Evolutionary conservation across 176 grass and related monocot species (phyloP).

Genomic region (Oryza brachyantha): DNA sequence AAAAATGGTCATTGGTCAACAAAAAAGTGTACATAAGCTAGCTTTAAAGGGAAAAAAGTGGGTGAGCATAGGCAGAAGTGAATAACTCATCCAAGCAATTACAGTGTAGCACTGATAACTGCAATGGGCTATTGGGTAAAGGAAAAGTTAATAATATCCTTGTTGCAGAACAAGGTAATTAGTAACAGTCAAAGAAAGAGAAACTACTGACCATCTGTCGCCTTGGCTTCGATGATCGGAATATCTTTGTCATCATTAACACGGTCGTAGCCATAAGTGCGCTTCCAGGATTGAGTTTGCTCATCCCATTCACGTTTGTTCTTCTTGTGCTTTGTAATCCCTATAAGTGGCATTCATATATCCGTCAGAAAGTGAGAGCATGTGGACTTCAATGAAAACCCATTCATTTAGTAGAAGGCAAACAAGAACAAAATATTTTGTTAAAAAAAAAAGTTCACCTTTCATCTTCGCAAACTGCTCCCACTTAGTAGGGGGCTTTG

Average conservation of each 20-base stretch:
- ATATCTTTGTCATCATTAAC: slow-evolving; percentile 88
- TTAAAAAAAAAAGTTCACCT: slow-evolving; percentile 32
- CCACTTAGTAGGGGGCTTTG: slow-evolving; percentile 90
- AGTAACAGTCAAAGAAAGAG: slow-evolving; percentile 5
- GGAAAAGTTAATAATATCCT: background rate
- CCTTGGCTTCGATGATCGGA: slow-evolving; percentile 80
- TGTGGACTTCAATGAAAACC: background rate
- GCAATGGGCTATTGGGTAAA: background rate
- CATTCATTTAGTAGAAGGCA: background rate
- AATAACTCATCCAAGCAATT: background rate
- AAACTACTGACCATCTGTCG: slow-evolving; percentile 56
- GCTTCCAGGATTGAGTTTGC: slow-evolving; percentile 79
- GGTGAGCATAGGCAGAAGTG: background rate
- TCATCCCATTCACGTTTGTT: slow-evolving; percentile 87
- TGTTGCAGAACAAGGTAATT: background rate
- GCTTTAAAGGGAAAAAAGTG: background rate
- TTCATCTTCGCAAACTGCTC: slow-evolving; percentile 77
- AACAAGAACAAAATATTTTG: background rate
- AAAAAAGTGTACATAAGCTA: background rate
- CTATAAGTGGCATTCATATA: slow-evolving; percentile 17
- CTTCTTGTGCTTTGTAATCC: slow-evolving; percentile 74
- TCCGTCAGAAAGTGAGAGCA: background rate
- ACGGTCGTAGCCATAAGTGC: slow-evolving; percentile 84
- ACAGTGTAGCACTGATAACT: background rate
- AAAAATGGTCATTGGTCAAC: background rate